Conservation (phyloP, 768 basidiomycete genomes). For the Hemileccinum rubropunctum region DNA sequence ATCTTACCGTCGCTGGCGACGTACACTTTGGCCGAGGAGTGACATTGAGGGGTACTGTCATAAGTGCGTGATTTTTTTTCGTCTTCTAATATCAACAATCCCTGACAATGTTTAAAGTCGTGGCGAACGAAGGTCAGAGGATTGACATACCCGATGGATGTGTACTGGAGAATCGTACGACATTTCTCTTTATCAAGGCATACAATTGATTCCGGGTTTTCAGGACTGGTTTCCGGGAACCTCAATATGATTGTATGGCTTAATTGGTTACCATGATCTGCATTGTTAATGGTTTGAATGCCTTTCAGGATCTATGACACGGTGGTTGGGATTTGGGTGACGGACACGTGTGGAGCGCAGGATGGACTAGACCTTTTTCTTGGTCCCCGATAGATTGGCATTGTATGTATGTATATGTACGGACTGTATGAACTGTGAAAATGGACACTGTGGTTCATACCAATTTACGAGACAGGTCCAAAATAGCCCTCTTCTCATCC, state of each 20-base stretch:
- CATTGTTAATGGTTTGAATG: background rate
- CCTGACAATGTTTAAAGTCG: constrained; percentile 37
- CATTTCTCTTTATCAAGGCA: background rate
- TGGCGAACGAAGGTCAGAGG: constrained; percentile 77
- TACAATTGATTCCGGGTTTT: background rate
- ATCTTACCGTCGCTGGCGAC: constrained; percentile 90
- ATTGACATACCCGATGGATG: constrained; percentile 85
- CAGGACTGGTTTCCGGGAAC: constrained; percentile 78
- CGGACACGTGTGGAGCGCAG: background rate
- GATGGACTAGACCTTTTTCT: background rate
- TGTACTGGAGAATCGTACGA: constrained; percentile 65
- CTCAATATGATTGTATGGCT: constrained; percentile 66
- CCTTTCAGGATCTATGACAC: constrained; percentile 9
- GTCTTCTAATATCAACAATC: background rate
- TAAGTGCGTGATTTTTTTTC: constrained; percentile 43
- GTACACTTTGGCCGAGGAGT: constrained; percentile 88
- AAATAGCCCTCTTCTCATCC: too few species aligned
- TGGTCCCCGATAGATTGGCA: background rate
- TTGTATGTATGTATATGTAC: background rate
- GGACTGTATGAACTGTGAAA: too few species aligned
- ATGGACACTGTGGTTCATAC: too few species aligned
- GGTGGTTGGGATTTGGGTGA: background rate
- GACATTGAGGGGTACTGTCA: constrained; percentile 86
- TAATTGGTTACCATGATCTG: background rate
- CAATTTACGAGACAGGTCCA: too few species aligned